Evolutionary conservation across 169 alveolate genomes (phyloP).

Genomic region (Cyclospora cayetanensis): DNA sequence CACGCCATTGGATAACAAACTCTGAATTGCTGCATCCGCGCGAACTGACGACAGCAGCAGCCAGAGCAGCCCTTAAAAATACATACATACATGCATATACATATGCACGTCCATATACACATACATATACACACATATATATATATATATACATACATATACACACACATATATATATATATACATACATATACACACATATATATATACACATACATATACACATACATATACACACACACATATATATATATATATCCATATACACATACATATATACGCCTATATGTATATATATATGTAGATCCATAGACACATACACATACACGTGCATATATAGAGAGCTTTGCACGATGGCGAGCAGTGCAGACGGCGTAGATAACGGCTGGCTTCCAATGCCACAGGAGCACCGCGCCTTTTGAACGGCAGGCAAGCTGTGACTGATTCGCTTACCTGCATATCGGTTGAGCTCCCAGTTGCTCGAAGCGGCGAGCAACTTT

Average conservation of each 20-base stretch:
- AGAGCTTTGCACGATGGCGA: no score
- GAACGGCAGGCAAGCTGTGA: not conserved
- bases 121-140: not conserved
- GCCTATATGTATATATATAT: no score
- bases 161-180: not conserved
- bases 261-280: no score
- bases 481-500: constrained; percentile 78
- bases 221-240: not conserved
- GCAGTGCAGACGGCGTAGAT: no score
- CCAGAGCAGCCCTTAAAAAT: no score
- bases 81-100: not conserved
- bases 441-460: constrained; percentile 54
- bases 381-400: no score
- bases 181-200: not conserved
- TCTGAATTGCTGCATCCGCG: no score
- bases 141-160: no score
- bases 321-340: not conserved
- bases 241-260: not conserved
- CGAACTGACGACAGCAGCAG: no score
- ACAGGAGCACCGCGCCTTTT: no score
- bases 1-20: no score
- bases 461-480: constrained; percentile 81
- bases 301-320: not conserved
- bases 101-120: not conserved
- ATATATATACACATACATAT: not conserved